Percentiles rank a stretch among this genome's conserved stretches.
phyloP scores from a whole-genome alignment of 2,329 filamentous ascomycete species.

The Neopestalotiopsis sp. region DNA sequence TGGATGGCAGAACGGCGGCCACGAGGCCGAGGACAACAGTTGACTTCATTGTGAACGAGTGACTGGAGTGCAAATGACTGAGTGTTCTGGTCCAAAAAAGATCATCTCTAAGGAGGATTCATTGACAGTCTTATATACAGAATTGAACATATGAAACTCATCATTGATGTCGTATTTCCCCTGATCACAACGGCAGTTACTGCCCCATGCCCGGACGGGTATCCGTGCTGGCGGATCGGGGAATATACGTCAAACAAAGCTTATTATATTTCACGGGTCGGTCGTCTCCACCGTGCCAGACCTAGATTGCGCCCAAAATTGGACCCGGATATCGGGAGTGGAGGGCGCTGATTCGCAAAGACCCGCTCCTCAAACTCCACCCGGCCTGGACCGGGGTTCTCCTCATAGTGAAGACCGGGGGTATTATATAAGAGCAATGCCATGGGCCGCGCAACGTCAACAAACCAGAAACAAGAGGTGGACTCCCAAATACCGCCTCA shows the following conservation, averaged over 20 bases:
- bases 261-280: conserved; percentile 13
- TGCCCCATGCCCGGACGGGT: background rate
- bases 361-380: background rate
- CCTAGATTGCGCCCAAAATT: conserved; percentile 11
- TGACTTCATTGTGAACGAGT: conserved; percentile 10
- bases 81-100: background rate
- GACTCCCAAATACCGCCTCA: background rate
- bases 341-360: background rate
- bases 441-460: background rate
- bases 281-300: conserved; percentile 8
- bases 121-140: background rate
- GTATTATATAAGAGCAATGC: background rate
- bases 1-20: background rate
- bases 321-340: conserved; percentile 1
- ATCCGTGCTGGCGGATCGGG: conserved; percentile 11
- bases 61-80: background rate
- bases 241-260: conserved; percentile 17
- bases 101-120: background rate
- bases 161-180: background rate
- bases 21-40: background rate
- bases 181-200: background rate
- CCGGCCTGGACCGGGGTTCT: background rate
- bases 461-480: background rate
- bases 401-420: background rate
- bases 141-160: background rate